Percentiles rank a stretch among this genome's conserved stretches.
Evolutionary conservation across 495 filamentous ascomycete genomes (phyloP).

Genomic region (Tuber magnatum): DNA sequence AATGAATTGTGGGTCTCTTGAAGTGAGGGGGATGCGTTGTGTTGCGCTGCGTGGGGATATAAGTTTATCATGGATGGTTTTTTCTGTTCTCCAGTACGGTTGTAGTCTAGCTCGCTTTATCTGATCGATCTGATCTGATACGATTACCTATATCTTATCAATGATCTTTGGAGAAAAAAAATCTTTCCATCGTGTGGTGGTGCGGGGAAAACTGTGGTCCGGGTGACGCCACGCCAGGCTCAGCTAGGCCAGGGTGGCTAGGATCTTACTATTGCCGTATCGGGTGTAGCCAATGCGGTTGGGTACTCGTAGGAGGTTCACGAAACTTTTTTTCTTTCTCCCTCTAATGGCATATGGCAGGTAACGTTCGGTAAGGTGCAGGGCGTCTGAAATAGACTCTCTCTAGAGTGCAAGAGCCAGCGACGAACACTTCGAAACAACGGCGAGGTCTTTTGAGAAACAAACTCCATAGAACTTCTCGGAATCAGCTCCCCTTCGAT

Average conservation of each 20-base stretch:
- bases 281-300: not conserved
- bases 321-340: not conserved
- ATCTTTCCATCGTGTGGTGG: not conserved
- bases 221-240: no score
- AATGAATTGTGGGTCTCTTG: not conserved
- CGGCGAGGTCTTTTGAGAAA: no score
- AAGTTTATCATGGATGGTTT: not conserved
- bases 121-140: constrained; percentile 1
- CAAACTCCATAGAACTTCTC: not conserved
- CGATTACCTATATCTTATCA: constrained; percentile 4
- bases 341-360: not conserved
- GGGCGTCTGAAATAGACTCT: not conserved
- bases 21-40: not conserved
- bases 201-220: not conserved
- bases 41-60: not conserved
- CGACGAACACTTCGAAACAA: not conserved
- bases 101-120: not conserved
- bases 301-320: not conserved
- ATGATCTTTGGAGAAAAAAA: not conserved
- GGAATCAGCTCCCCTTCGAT: not conserved
- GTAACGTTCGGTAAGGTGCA: not conserved
- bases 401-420: not conserved
- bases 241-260: no score
- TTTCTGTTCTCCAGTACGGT: not conserved
- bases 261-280: not conserved